phyloP scores from a whole-genome alignment of 306 rosid species.

The Casuarina cunninghamiana region DNA sequence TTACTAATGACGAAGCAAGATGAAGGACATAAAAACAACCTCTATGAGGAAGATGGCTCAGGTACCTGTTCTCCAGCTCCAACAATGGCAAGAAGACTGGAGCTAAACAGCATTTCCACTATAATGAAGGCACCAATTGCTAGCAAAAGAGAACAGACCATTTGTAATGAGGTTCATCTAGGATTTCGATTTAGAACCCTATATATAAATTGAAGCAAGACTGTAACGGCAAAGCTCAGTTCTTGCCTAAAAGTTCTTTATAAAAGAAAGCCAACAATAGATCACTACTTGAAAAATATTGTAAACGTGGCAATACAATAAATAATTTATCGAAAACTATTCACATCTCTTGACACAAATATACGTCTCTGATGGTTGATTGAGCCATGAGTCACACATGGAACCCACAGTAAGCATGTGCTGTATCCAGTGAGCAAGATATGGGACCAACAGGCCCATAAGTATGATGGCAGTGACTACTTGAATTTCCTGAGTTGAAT shows the following conservation, averaged over 20 bases:
- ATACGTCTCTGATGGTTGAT: neutral
- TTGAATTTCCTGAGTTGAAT: neutral
- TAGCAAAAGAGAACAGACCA: slow-evolving; percentile 13
- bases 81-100: slow-evolving; percentile 94
- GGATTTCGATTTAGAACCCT: neutral
- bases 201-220: neutral
- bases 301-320: neutral
- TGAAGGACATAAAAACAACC: neutral
- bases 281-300: neutral
- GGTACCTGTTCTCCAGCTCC: slow-evolving; percentile 96
- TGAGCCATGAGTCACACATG: neutral
- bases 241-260: neutral
- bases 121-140: slow-evolving; percentile 77
- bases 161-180: neutral
- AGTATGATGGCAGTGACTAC: neutral
- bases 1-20: slow-evolving; percentile 17
- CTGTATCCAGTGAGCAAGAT: neutral
- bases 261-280: neutral
- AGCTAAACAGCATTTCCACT: slow-evolving; percentile 86
- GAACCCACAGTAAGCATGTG: neutral
- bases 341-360: neutral
- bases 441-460: neutral
- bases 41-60: neutral
- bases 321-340: neutral
- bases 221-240: neutral